Evolutionary conservation across 2,329 filamentous ascomycete genomes (phyloP).

Genomic region (Exophiala mesophila): DNA sequence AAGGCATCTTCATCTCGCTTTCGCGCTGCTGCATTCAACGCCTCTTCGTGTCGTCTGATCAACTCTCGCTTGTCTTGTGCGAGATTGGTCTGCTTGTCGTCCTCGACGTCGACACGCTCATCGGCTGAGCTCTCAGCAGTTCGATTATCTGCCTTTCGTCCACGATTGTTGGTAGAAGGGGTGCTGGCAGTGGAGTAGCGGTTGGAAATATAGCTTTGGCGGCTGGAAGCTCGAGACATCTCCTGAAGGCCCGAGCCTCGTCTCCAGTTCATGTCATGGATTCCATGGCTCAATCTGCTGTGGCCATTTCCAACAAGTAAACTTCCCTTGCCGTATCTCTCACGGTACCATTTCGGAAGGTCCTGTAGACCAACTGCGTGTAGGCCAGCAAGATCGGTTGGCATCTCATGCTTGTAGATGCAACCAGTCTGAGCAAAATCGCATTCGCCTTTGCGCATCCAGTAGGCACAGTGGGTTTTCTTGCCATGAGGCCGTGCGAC

Average conservation of each 20-base stretch:
- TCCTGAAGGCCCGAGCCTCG: neutral
- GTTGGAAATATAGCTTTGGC: too few species aligned
- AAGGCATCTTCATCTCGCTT: neutral
- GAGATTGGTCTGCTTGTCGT: neutral
- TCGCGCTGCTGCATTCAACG: neutral
- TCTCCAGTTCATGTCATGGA: constrained; percentile 5
- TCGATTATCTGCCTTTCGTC: too few species aligned
- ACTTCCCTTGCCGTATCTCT: constrained; percentile 38
- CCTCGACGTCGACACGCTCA: neutral
- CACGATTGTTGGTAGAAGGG: too few species aligned
- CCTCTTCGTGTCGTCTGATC: neutral
- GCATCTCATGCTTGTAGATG: constrained; percentile 89
- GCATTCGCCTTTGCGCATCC: constrained; percentile 81
- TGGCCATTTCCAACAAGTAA: constrained; percentile 21
- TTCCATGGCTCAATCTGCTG: constrained; percentile 13
- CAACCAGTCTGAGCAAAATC: constrained; percentile 82
- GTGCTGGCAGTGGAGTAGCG: too few species aligned
- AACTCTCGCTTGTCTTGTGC: too few species aligned
- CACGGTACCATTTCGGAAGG: constrained; percentile 54
- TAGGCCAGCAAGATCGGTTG: constrained; percentile 61
- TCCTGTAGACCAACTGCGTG: constrained; percentile 61
- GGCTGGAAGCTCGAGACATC: too few species aligned
- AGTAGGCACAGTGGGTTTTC: constrained; percentile 83
- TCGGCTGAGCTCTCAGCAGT: too few species aligned
- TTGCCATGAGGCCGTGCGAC: constrained; percentile 32